A percentile compares a stretch with the other conserved stretches of the same genome.
Conservation (phyloP, 257 asterid species). For the Coffea canephora region DNA sequence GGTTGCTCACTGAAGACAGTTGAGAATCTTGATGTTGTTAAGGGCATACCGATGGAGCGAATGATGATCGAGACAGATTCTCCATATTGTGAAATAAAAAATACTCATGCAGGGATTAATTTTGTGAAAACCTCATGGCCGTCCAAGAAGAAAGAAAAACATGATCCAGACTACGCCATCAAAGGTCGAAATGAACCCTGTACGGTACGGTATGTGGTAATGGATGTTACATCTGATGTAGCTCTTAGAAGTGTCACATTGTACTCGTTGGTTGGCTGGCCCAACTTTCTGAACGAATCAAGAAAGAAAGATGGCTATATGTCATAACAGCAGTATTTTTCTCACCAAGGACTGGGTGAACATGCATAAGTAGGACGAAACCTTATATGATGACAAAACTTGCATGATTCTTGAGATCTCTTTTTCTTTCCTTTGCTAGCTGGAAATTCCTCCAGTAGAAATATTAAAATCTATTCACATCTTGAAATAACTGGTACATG, state of each 20-base stretch:
- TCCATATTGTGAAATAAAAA: slow-evolving; percentile 93
- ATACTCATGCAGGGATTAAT: slow-evolving; percentile 74
- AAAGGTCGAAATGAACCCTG: slow-evolving; percentile 99
- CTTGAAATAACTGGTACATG: no score
- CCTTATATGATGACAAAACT: no score
- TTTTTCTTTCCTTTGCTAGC: no score
- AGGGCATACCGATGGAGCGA: slow-evolving; percentile 72
- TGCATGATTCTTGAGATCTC: no score
- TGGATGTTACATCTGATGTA: not conserved
- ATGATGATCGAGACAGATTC: slow-evolving; percentile 98
- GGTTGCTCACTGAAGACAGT: slow-evolving; percentile 83
- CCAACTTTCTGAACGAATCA: no score
- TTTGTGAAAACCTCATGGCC: slow-evolving; percentile 79
- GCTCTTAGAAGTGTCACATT: not conserved
- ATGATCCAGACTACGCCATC: slow-evolving; percentile 69
- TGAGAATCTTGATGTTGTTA: slow-evolving; percentile 85
- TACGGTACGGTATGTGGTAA: slow-evolving; percentile 56
- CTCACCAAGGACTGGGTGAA: no score
- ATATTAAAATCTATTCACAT: no score
- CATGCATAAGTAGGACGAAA: no score
- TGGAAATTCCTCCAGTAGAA: no score
- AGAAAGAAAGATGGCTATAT: no score
- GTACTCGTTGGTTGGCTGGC: no score
- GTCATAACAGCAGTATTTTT: no score
- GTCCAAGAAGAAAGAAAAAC: slow-evolving; percentile 87